phyloP scores from a whole-genome alignment of 495 filamentous ascomycete species.

The Lasiosphaeriaceae sp. region DNA sequence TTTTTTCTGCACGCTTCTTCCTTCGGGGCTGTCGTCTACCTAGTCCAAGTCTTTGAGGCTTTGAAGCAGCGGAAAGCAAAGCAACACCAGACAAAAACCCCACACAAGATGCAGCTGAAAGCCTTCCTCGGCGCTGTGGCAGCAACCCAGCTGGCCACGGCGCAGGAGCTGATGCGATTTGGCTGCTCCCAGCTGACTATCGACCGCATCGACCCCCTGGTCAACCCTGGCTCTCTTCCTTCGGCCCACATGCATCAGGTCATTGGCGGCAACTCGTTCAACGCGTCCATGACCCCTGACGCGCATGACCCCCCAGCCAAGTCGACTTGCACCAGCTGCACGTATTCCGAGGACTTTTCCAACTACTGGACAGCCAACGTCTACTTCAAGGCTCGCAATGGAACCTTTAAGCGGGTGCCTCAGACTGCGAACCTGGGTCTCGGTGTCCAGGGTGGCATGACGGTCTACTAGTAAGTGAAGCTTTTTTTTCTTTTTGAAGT shows the following conservation, averaged over 20 bases:
- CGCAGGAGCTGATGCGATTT: conserved; percentile 45
- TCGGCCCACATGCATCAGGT: conserved; percentile 47
- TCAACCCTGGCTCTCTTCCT: conserved; percentile 35
- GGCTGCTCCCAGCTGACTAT: conserved; percentile 44
- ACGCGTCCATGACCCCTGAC: conserved; percentile 40
- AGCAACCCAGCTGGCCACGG: conserved; percentile 14
- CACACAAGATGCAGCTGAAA: conserved; percentile 20
- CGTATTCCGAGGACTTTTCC: conserved; percentile 13
- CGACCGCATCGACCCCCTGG: conserved; percentile 43
- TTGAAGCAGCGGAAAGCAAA: neutral
- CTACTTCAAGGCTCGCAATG: conserved; percentile 47
- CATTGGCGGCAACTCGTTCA: conserved; percentile 48
- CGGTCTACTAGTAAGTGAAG: conserved; percentile 37
- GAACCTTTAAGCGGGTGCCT: conserved; percentile 39
- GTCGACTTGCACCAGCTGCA: conserved; percentile 30
- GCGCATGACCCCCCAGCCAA: conserved; percentile 23
- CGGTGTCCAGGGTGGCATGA: conserved; percentile 40
- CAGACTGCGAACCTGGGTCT: conserved; percentile 36
- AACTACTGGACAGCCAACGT: conserved; percentile 36
- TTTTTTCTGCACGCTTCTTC: no score
- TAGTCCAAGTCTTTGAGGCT: neutral
- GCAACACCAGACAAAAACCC: no score
- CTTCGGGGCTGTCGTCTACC: neutral
- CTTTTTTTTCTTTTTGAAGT: no score
- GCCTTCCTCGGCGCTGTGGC: conserved; percentile 11